Conservation (phyloP, 331 rosid genomes). For the Rhamnella rubrinervis region DNA sequence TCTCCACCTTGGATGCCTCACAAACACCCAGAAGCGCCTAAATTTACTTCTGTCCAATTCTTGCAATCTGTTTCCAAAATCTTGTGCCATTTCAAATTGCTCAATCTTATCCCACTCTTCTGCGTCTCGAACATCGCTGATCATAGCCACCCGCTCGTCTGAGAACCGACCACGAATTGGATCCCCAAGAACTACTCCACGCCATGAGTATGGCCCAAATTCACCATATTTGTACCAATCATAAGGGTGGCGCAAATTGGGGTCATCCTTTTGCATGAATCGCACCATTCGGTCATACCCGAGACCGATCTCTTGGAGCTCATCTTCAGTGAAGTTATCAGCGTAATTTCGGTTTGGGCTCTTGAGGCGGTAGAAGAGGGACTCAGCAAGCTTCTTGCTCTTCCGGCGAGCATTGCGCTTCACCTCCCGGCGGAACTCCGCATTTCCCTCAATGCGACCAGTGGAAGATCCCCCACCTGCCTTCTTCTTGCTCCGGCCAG, state of each 20-base stretch:
- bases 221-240: conserved; percentile 96
- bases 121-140: conserved; percentile 64
- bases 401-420: conserved; percentile 55
- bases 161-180: conserved; percentile 70
- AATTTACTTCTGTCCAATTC: conserved; percentile 54
- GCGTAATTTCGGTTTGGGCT: conserved; percentile 56
- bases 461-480: conserved; percentile 34
- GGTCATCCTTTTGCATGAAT: conserved; percentile 91
- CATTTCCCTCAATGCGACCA: conserved; percentile 61
- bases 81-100: conserved; percentile 70
- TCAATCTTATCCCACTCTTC: conserved; percentile 95
- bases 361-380: conserved; percentile 65
- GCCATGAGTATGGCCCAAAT: conserved; percentile 85
- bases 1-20: conserved; percentile 82
- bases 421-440: conserved; percentile 49
- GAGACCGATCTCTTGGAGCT: conserved; percentile 78
- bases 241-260: conserved; percentile 67
- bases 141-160: conserved; percentile 74
- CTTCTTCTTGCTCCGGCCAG: conserved; percentile 77
- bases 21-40: conserved; percentile 74
- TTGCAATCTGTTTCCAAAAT: conserved; percentile 57
- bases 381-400: conserved; percentile 62
- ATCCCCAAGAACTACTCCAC: conserved; percentile 80
- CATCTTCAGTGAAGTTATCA: conserved; percentile 74
- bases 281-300: conserved; percentile 85